These are phyloP conservation scores for Talaromyces sp. DNA, from an alignment of 2,329 filamentous ascomycete species.

Conservation along the genomic window DNA sequence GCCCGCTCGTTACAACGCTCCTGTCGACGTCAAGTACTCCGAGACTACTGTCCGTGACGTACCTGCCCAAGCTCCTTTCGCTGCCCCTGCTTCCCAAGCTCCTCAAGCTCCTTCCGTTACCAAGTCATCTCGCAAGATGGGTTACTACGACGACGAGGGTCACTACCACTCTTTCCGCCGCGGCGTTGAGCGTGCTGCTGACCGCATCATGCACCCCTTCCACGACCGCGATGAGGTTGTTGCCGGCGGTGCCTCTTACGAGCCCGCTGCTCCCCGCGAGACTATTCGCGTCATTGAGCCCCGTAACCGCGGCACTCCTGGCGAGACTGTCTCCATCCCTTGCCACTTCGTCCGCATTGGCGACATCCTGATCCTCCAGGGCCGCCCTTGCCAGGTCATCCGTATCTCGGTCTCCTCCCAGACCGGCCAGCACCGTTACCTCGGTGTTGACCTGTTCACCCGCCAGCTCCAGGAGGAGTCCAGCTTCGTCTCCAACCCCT, in stretches of 20 bases:
- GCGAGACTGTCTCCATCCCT: conserved; percentile 95
- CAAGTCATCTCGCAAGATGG: conserved; percentile 62
- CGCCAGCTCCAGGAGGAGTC: conserved; percentile 99
- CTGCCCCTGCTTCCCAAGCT: not conserved
- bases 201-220: conserved; percentile 66
- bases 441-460: conserved; percentile 99
- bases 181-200: conserved; percentile 67
- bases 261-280: conserved; percentile 47
- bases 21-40: conserved; percentile 55
- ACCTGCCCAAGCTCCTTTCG: conserved; percentile 34
- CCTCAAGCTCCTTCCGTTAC: not conserved
- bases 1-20: conserved; percentile 35
- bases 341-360: conserved; percentile 99
- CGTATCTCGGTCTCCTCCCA: conserved; percentile 97
- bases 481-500: conserved; percentile 95
- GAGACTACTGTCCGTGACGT: conserved; percentile 55
- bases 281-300: conserved; percentile 55
- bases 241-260: conserved; percentile 49
- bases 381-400: conserved; percentile 99
- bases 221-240: conserved; percentile 53
- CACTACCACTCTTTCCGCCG: conserved; percentile 75
- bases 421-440: conserved; percentile 99
- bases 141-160: conserved; percentile 79
- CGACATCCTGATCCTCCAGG: conserved; percentile 98
- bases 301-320: conserved; percentile 49